Evolutionary conservation across 1,284 basidiomycete genomes (phyloP), one percentile per base, ranked within the genome.

Genomic region (Sporisorium reilianum): DNA sequence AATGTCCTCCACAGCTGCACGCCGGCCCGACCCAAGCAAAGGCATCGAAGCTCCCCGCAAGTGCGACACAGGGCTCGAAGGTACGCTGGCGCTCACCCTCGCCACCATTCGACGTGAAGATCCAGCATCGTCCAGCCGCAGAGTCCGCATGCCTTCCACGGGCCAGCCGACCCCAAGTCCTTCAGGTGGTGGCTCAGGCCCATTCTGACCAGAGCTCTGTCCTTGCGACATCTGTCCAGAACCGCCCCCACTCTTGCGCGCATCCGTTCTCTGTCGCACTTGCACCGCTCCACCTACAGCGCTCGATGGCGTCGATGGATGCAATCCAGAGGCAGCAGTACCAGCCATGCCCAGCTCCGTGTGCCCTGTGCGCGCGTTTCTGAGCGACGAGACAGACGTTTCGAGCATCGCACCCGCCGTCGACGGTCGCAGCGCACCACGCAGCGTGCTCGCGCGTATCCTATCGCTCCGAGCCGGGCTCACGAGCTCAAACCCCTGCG

Each of bases 401-500:
- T 55, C 49, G 18, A 69, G 34, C 10, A 42, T 54, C 4, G 62
- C 61, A 26, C 49, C 61, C 20, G 67, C 67, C 12, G 67, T 70
- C 2, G 62, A 36, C 16, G 67, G 67, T 50, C 67, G 62, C 30
- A 26, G 23, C 25, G 32, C 25, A 5, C 42, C 61, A 22, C 52
- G 34, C 25, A 52, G 40, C 8, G 46, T 45, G 14, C 57, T 45
- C 23, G 62, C 28, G 9, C 54, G 48, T 18, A 26, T 16, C 60
- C 51, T 63, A 7, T 42, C 48, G 5, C 32, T 25, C 32, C 57
- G 53, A 14, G 38, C 46, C 16, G 61, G 57, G 46, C 57, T 61
- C 14, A 70, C 67, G 9, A 70, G 54, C 54, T 70, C 67, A 46
- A 70, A 70, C 0, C 67, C 67, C 26, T 64, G 61, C 9, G 57